phyloP scores from a whole-genome alignment of 371 early-diverging fungal genomes.

The Cokeromyces recurvatus region DNA sequence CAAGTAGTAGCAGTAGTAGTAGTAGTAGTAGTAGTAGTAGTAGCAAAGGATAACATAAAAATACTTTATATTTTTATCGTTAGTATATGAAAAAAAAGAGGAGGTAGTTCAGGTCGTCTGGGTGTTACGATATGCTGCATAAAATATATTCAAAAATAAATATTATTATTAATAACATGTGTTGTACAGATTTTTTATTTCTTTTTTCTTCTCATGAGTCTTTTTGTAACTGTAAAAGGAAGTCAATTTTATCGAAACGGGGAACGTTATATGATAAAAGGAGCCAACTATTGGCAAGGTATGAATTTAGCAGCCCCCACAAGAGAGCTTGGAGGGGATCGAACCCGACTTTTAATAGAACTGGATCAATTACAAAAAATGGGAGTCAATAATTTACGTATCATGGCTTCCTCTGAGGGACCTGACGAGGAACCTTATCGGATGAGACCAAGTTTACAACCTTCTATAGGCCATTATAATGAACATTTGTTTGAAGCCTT shows the following conservation, averaged over 20 bases:
- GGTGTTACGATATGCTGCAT: too few relatives aligned
- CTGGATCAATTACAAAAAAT: constrained; percentile 36
- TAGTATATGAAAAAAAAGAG: too few relatives aligned
- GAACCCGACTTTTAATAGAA: constrained; percentile 46
- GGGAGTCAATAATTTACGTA: constrained; percentile 59
- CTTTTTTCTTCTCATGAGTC: neutral
- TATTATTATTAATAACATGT: too few relatives aligned
- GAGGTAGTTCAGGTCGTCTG: too few relatives aligned
- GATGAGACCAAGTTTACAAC: constrained; percentile 57
- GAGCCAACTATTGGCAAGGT: constrained; percentile 74
- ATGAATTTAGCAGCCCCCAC: constrained; percentile 56
- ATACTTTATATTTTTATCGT: too few relatives aligned
- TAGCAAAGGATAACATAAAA: too few relatives aligned
- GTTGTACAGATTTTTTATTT: too few relatives aligned
- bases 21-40: too few relatives aligned
- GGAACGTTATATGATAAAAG: constrained; percentile 32
- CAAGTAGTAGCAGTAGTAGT: too few relatives aligned
- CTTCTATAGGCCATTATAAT: constrained; percentile 50
- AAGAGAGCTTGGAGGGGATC: constrained; percentile 39
- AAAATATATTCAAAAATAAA: too few relatives aligned
- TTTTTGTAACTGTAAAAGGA: constrained; percentile 23
- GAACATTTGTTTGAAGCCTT: constrained; percentile 21
- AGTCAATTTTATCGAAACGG: constrained; percentile 23
- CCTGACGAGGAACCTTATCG: constrained; percentile 59
- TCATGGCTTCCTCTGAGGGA: constrained; percentile 64